Base-by-base conservation (phyloP, 164 flowering plant species). In the Buxus sempervirens region DNA sequence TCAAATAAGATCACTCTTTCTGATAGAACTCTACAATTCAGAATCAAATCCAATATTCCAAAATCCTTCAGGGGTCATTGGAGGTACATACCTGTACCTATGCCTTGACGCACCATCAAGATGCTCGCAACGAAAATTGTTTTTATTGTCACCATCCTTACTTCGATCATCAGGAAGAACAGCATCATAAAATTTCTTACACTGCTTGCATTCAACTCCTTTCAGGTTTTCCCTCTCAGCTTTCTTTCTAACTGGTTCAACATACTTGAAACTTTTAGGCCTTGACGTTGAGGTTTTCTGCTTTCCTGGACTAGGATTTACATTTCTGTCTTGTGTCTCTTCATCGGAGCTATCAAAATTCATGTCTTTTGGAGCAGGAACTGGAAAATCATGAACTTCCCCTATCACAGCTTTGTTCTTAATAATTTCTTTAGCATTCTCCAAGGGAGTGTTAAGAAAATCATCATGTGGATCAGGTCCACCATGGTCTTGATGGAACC, bases 21-120 rank as follows among this genome's bases (percentile, higher is more conserved):
- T 42, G 59, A 23, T 58, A 32, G 54, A 49, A 71, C 15, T 18
- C 77, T 70, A 86, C 71, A 74, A 67, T 62, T 84, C 88, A 68
- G 97, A 85, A 56, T 95, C 98, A 77, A 95, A 95, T 65, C 98
- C 98, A 76, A 95, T 95, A 73, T 95, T 88, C 98, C 98, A 95
- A 81, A 91, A 95, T 32, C 98, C 98, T 79, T 95, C 98, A 49
- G 98, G 98, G 62, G 97, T 95, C 69, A 75, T 24, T 24, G 98
- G 98, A 81, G 98, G 98, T 55, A 71, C 77, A 79, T 82, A 89
- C 83, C 77, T 89, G 62, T 90, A 95, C 32, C 97, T 84, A 80
- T 95, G 98, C 82, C 96, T 84, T 5, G 98, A 95, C 67, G 90
- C 94, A 41, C 96, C 97, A 54, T 89, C 96, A 74, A 84, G 97